These are phyloP conservation scores for Brachypodium distachyon DNA, from an alignment of 202 grass and related monocot species.

Conservation along the genomic window DNA sequence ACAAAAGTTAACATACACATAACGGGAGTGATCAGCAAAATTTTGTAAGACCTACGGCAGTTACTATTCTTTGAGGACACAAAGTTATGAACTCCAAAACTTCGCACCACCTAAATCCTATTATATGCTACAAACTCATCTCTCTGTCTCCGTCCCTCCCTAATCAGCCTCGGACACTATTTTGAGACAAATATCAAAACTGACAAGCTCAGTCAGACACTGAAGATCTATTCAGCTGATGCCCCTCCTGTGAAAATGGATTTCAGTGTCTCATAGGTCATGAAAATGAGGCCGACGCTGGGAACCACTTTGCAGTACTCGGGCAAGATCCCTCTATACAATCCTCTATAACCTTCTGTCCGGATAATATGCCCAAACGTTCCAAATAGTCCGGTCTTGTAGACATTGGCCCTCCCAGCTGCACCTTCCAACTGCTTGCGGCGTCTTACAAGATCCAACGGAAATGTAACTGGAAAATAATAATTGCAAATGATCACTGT, in stretches of 20 bases:
- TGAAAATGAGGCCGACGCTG: constrained; percentile 87
- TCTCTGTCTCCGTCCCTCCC: constrained; percentile 11
- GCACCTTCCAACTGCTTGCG: constrained; percentile 90
- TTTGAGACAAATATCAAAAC: constrained; percentile 40
- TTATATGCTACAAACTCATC: constrained; percentile 47
- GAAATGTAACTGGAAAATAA: constrained; percentile 75
- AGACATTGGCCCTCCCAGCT: constrained; percentile 71
- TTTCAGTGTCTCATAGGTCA: constrained; percentile 83
- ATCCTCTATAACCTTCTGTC: constrained; percentile 58
- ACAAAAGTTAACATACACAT: constrained; percentile 25
- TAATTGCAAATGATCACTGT: neutral
- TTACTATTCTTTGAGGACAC: constrained; percentile 9
- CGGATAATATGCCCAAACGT: constrained; percentile 74
- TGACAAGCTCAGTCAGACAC: neutral
- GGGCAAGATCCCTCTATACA: constrained; percentile 96
- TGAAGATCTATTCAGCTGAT: constrained; percentile 37
- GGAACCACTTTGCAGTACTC: constrained; percentile 97
- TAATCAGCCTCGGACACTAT: constrained; percentile 36
- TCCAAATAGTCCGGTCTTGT: constrained; percentile 64
- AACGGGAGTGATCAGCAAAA: constrained; percentile 18
- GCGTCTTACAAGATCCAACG: constrained; percentile 82
- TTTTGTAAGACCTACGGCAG: constrained; percentile 21
- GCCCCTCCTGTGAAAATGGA: constrained; percentile 41
- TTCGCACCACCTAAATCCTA: constrained; percentile 38
- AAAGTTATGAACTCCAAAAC: constrained; percentile 54